Evolutionary conservation across 2,329 filamentous ascomycete species (phyloP), one percentile per base, ranked within the genome.

Genomic region (Rhynchosporium agropyri): DNA sequence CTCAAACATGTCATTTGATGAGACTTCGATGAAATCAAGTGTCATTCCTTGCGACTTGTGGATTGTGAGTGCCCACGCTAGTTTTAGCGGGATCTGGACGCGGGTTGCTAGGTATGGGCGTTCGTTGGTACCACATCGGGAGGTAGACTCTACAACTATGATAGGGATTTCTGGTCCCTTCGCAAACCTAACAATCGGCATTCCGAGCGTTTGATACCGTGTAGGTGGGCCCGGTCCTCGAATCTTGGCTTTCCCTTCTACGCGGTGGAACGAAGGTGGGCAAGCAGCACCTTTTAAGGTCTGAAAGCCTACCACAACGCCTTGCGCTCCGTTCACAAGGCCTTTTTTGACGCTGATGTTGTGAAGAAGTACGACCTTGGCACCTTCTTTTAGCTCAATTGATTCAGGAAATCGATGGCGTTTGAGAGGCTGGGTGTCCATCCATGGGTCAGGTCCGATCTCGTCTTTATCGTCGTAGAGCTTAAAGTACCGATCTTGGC

Each of bases 21-120:
- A 70, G 2, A 73, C 71, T 50, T 71, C 68, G 2, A 72, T 68
- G 56, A 65, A 62, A 3, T 71, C 58, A 5, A 74, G 54, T 0
- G 93, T 97, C 76, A 97, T 93, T 1, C 93, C 93, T 74, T 97
- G 93, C 0, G 94, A 93, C 77, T 98, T 98, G 80, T 99, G 95
- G 62, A 99, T 98, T 0, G 92, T 96, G 38, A 98, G 78, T 1
- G 95, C 94, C 95, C 95, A 98, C 0, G 93, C 94, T 28, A 98
- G 81, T 60, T 97, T 96, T 54, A 98, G 81, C 0, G 95, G 95
- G 4, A 85, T 77, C 64, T 85, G 83, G 4, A 68, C 71, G 28
- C 75, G 50, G 26, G 62, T 68, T 2, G 68, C 64, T 0, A 68
- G 38, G 53, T 71, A 72, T 26, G 63, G 60, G 26, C 64, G 63